Base-by-base conservation (phyloP, 306 rosid genomes). In the Gynostemma pentaphyllum region DNA sequence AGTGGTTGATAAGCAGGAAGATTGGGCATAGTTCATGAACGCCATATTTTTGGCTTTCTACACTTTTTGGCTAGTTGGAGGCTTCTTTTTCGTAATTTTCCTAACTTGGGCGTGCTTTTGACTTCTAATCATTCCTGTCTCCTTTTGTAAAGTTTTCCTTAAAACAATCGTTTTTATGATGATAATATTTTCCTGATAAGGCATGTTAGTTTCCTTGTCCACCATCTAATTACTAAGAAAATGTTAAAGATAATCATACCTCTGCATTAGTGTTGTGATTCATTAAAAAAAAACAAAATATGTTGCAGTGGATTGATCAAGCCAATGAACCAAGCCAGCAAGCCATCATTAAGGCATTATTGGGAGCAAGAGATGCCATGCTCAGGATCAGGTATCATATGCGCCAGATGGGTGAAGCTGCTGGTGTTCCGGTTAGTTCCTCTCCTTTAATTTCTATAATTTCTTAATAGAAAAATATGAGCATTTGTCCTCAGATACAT, bases 321-420 rank as follows among this genome's bases (percentile, higher is more conserved):
- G 83, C 86, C 76, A 74, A 75, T 71, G 81, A 78, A 60, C 83
- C 95, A 60, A 70, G 24, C 68, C 78, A 81, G 40, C 85, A 73
- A 72, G 76, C 70, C 62, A 77, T 88, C 39, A 47, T 76, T 63
- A 78, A 84, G 78, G 88, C 88, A 68, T 74, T 92, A 64, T 65
- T 86, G 52, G 87, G 85, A 70, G 92, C 96, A 44, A 88, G 80
- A 82, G 88, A 88, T 22, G 88, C 96, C n/a, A 84, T 88, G 90
- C 81, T 79, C 64, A 75, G 72, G 72, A 84, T 92, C 75, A 79
- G 96, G 78, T 60, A 74, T 81, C 87, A 72, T 50, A 83, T 92
- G 96, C 88, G 81, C 70, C 74, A 45, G 44, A 86, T 88, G 96
- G 99, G 99, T 1, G 85, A 82, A 73, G 96, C 96, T 60, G 87